Base-by-base conservation (phyloP, 768 basidiomycete species). In the Clitopilus hobsonii region DNA sequence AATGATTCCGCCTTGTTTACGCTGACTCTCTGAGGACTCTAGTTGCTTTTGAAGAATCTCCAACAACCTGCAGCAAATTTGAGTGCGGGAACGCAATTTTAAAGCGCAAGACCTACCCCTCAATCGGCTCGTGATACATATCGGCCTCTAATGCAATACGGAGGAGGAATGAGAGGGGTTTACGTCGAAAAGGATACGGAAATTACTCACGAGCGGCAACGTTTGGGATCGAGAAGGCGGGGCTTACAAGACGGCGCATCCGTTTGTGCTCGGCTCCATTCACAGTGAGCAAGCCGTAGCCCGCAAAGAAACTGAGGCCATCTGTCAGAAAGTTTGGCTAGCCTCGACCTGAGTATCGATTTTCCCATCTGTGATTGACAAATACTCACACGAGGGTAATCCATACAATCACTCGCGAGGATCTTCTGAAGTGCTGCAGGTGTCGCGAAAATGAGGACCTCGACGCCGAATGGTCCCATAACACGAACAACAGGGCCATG, bases 201-300 rank as follows among this genome's bases (percentile, higher is more conserved):
- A 23, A 25, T 32, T 29, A 60, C 72, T 26, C 56, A 74, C 72
- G 71, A 45, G 71, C 65, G 57, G 64, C 69, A 18, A 76, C 67
- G 54, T 69, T 80, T 1, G 72, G 65, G 23, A 80, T 68, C 0
- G 78, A 78, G 60, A 82, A 80, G 0, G 80, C 80, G 0, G 80
- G 78, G 50, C 77, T 80, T 75, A 82, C 78, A 0, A 69, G 68
- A 58, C 71, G 77, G 26, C 77, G 74, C 76, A 81, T 77, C 51
- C 71, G 71, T 56, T 72, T 78, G 59, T 80, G 79, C 27, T 75
- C 76, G 32, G 74, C 68, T 4, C 80, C 78, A 0, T 77, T 80
- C 16, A 76, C 73, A 0, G 79, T 79, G 38, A 80, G 61, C 1
- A 80, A 64, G 1, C 79, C 79, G 60, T 76, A 71, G 0, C 78